phyloP scores from a whole-genome alignment of 768 basidiomycete species.

The Agrocybe pediades region DNA sequence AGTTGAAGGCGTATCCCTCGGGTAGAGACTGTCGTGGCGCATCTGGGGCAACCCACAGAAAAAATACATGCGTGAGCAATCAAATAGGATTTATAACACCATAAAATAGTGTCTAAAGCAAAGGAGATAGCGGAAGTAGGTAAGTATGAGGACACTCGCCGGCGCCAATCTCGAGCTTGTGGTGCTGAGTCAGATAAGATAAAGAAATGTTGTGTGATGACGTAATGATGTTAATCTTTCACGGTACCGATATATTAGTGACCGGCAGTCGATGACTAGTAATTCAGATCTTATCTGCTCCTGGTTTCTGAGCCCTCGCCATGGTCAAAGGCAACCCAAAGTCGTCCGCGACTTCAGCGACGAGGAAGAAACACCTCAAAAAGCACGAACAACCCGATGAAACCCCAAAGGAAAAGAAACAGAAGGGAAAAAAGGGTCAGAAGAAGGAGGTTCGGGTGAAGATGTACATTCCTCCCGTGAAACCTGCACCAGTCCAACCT shows the following conservation, averaged over 20 bases:
- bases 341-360: slow-evolving; percentile 82
- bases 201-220: slow-evolving; percentile 1
- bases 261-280: background rate
- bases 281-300: background rate
- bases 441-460: slow-evolving; percentile 81
- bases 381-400: slow-evolving; percentile 66
- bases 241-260: background rate
- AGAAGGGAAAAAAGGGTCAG: slow-evolving; percentile 47
- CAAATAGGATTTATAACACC: too few species aligned
- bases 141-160: too few species aligned
- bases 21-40: too few species aligned
- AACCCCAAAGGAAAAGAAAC: slow-evolving; percentile 45
- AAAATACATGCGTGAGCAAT: too few species aligned
- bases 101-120: too few species aligned
- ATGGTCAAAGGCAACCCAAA: slow-evolving; percentile 53
- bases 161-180: background rate
- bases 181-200: background rate
- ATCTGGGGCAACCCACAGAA: too few species aligned
- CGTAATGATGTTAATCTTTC: background rate
- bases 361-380: slow-evolving; percentile 91
- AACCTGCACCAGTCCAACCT: slow-evolving; percentile 68
- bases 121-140: too few species aligned
- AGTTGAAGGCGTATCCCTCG: too few species aligned
- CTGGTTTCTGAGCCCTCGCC: background rate
- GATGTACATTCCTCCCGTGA: slow-evolving; percentile 84